Base-by-base conservation (phyloP, 371 early-diverging fungal species). In the Paraphysoderma sedebokerense region DNA sequence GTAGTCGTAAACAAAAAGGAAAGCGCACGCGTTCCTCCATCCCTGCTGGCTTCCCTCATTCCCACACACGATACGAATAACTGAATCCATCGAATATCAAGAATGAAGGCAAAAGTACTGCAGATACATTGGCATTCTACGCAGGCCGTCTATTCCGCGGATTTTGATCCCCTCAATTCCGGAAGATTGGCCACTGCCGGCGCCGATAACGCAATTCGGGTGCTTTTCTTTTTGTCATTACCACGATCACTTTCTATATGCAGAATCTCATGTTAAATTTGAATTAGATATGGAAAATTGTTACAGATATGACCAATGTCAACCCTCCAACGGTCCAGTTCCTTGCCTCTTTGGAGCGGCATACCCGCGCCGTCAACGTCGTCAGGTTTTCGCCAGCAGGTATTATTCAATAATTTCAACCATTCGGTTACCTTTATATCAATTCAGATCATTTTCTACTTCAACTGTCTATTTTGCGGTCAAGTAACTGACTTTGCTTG, bases 121-220 rank as follows among this genome's bases (percentile, higher is more conserved):
- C 85, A 87, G 62, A 88, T 95, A 57, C 80, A 82, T 52, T 93
- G 97, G 97, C 97, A 96, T 60, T 87, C 82, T 53, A 79, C 76
- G 45, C 70, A 81, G 55, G 84, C 93, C 20, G 76, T 96, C 35
- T 89, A 85, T 66, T 82, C 88, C 37, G 76, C 79, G 22, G 88
- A 92, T 64, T 96, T 91, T 62, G 83, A 89, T 52, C 76, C 82
- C 45, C 57, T 54, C 46, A 51, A 49, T 26, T 30, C 31, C 30
- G 60, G 56, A 38, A 70, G 88, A 32, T 73, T 92, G 42, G 93
- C 91, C 3, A 92, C 92, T 11, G 83, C 82, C 30, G 96, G 96
- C 36, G 91, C 82, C 29, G 93, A 95, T 67, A 67, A 72, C 53
- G 78, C 79, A 55, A 85, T 90, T 46, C 68, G 93, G 55, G 85